phyloP scores from a whole-genome alignment of 2,329 filamentous ascomycete species.

The Fusarium protoensiforme region DNA sequence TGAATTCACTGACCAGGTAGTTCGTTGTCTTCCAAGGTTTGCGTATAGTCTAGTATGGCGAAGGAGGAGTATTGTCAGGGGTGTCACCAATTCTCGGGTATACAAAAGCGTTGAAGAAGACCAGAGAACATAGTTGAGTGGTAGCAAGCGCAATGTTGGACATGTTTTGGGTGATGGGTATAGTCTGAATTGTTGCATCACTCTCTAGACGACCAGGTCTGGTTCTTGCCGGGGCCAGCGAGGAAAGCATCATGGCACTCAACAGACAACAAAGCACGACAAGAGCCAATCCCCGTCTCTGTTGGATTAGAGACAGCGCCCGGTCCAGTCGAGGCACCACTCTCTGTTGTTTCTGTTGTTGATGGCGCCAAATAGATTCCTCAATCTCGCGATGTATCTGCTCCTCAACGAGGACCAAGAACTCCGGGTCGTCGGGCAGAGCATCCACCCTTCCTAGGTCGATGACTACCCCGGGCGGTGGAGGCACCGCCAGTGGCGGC shows the following conservation, averaged over 20 bases:
- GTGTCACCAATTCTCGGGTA: neutral
- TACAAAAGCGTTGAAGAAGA: neutral
- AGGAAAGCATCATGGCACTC: neutral
- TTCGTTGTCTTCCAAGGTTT: neutral
- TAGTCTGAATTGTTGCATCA: neutral
- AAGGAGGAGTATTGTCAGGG: neutral
- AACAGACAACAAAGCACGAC: neutral
- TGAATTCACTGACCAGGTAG: neutral
- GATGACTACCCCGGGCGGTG: neutral
- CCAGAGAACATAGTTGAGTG: neutral
- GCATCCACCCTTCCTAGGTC: neutral
- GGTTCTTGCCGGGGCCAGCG: neutral
- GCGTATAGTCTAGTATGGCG: neutral
- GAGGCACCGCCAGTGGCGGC: neutral
- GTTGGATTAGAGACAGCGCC: no score
- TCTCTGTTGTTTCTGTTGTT: neutral
- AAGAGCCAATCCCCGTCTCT: neutral
- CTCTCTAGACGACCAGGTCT: neutral
- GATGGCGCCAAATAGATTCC: neutral
- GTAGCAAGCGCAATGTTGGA: neutral
- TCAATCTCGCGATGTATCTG: neutral
- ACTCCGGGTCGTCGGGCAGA: neutral
- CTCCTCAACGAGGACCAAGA: neutral
- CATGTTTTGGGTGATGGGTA: neutral
- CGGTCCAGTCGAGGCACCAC: no score